phyloP scores from a whole-genome alignment of 352 stramenopile genomes.

The Hyaloperonospora arabidopsidis region DNA sequence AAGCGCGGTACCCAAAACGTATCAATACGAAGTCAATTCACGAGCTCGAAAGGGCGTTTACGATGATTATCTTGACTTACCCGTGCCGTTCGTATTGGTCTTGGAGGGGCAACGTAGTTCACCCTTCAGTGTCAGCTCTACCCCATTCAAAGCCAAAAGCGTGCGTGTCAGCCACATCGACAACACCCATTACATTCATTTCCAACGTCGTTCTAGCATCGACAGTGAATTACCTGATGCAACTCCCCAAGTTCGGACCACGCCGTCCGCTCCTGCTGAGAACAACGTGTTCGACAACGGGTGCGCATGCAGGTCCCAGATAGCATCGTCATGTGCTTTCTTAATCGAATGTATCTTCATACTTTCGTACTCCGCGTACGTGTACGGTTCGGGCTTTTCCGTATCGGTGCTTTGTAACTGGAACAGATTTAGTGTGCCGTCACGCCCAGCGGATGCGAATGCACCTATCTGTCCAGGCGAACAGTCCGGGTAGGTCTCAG shows the following conservation, averaged over 20 bases:
- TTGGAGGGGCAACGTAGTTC: constrained; percentile 58
- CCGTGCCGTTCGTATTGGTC: constrained; percentile 41
- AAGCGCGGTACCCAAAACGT: neutral
- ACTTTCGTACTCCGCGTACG: constrained; percentile 64
- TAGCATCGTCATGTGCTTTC: constrained; percentile 68
- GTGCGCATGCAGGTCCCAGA: constrained; percentile 79
- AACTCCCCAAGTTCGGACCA: constrained; percentile 73
- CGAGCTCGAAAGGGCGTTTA: neutral
- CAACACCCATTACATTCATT: too few species aligned
- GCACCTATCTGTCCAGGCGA: constrained; percentile 39
- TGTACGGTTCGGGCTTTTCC: constrained; percentile 62
- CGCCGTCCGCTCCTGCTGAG: constrained; percentile 65
- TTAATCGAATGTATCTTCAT: constrained; percentile 64
- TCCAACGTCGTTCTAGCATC: neutral
- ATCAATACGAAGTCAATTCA: neutral
- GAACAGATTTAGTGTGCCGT: constrained; percentile 64
- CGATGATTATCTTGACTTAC: constrained; percentile 14
- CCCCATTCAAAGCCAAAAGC: neutral
- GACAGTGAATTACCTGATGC: constrained; percentile 42
- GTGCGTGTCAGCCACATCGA: constrained; percentile 2
- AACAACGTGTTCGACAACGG: constrained; percentile 79
- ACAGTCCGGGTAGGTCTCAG: constrained; percentile 65
- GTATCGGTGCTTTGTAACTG: constrained; percentile 47
- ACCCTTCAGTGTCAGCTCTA: constrained; percentile 71
- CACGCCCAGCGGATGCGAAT: constrained; percentile 67